A percentile compares a stretch with the other conserved stretches of the same genome.
These are phyloP conservation scores for Alternaria sp. DNA, from an alignment of 2,329 filamentous ascomycete genomes.

Conservation along the genomic window DNA sequence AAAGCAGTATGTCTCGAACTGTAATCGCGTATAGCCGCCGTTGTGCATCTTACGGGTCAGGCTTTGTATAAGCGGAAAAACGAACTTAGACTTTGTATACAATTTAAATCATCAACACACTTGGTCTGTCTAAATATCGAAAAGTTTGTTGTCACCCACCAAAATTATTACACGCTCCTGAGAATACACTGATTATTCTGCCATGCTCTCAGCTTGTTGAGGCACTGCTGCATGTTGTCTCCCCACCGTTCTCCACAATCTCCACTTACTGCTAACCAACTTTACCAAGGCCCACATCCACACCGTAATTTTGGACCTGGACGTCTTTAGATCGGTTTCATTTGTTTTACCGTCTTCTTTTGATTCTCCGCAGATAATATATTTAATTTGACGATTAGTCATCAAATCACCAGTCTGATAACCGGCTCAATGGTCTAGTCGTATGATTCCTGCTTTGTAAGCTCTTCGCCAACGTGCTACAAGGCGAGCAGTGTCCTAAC, in stretches of 20 bases:
- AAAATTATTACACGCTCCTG: too few relatives aligned
- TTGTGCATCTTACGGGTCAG: constrained; percentile 31
- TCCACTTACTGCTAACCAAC: background rate
- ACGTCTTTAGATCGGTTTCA: too few relatives aligned
- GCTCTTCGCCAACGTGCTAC: background rate
- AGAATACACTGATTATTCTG: background rate
- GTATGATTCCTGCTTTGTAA: constrained; percentile 39
- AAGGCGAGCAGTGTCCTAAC: background rate
- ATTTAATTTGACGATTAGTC: background rate
- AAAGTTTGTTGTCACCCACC: too few relatives aligned
- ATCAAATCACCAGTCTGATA: background rate
- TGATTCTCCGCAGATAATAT: accelerated
- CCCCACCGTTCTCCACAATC: constrained; percentile 6
- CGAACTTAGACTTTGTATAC: constrained; percentile 5
- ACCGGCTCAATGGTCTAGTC: background rate
- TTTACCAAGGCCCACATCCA: background rate
- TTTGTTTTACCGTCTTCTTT: too few relatives aligned
- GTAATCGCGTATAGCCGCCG: constrained; percentile 22
- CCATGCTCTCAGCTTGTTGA: background rate
- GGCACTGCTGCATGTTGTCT: background rate
- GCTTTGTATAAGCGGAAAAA: constrained; percentile 25
- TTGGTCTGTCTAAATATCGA: background rate
- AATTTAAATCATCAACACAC: background rate
- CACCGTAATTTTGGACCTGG: background rate
- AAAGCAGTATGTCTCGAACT: constrained; percentile 5